phyloP scores from a whole-genome alignment of 2,329 filamentous ascomycete genomes.

The Paraphoma chrysanthemicola region DNA sequence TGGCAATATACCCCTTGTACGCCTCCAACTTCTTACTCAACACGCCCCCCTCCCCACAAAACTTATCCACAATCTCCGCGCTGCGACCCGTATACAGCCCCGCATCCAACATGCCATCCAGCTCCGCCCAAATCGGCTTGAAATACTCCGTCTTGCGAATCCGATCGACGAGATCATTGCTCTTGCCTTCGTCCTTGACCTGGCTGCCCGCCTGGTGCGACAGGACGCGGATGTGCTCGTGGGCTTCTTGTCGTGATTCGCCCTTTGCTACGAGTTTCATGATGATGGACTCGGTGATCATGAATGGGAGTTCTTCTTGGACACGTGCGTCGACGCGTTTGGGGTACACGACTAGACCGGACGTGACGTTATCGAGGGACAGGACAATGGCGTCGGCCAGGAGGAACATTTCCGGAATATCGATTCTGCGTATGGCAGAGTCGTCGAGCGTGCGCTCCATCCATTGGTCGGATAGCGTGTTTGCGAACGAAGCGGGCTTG shows the following conservation, averaged over 20 bases:
- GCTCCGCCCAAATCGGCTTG: slow-evolving; percentile 69
- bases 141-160: slow-evolving; percentile 80
- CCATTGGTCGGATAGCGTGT: slow-evolving; percentile 78
- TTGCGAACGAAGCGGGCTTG: slow-evolving; percentile 59
- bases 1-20: slow-evolving; percentile 57
- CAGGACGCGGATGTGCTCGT: slow-evolving; percentile 84
- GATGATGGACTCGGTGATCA: slow-evolving; percentile 68
- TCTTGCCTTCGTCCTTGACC: slow-evolving; percentile 74
- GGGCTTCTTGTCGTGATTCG: slow-evolving; percentile 77
- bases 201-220: slow-evolving; percentile 76
- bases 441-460: slow-evolving; percentile 82
- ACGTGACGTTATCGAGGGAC: slow-evolving; percentile 76
- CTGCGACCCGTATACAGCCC: slow-evolving; percentile 65
- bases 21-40: slow-evolving; percentile 53
- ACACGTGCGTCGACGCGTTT: slow-evolving; percentile 69
- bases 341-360: slow-evolving; percentile 78
- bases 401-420: slow-evolving; percentile 57
- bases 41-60: slow-evolving; percentile 26
- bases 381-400: slow-evolving; percentile 66
- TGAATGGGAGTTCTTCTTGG: slow-evolving; percentile 83
- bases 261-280: slow-evolving; percentile 77
- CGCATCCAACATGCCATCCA: slow-evolving; percentile 72
- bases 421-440: slow-evolving; percentile 69
- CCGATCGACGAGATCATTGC: slow-evolving; percentile 82
- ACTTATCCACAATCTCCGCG: slow-evolving; percentile 36